A percentile compares a stretch with the other conserved stretches of the same genome.
Evolutionary conservation across 192 early-diverging fungal species (phyloP).

Genomic region (Entrophospora sp.): DNA sequence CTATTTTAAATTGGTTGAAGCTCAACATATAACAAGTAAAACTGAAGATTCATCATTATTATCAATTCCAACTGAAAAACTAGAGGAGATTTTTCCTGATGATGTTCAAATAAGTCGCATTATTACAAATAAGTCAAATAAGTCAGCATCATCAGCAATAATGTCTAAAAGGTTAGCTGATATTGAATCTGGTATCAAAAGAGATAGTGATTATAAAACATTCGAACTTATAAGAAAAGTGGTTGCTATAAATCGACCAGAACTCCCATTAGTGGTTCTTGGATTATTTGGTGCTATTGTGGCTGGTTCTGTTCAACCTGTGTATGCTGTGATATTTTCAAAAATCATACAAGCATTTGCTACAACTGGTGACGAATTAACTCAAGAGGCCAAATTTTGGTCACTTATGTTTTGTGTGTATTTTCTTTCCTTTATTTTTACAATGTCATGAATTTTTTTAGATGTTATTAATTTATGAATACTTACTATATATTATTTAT

Average conservation of each 20-base stretch:
- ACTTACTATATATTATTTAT: not conserved
- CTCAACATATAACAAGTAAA: constrained; percentile 43
- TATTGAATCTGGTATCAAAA: not conserved
- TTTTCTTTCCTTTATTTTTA: not conserved
- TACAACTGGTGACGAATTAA: not conserved
- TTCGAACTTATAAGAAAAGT: constrained; percentile 5
- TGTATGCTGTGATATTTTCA: constrained; percentile 64
- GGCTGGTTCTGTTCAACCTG: constrained; percentile 40
- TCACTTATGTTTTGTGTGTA: constrained; percentile 39
- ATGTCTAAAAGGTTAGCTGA: not conserved
- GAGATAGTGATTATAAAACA: not conserved
- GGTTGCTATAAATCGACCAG: not conserved
- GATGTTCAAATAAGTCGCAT: not conserved
- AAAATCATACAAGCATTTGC: constrained; percentile 22
- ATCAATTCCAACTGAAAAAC: not conserved
- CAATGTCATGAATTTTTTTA: not conserved
- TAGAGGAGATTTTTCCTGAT: not conserved
- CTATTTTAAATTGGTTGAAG: constrained; percentile 47
- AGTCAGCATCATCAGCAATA: not conserved
- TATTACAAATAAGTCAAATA: too few relatives aligned
- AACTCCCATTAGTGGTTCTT: not conserved
- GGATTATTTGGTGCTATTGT: not conserved
- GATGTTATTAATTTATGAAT: not conserved
- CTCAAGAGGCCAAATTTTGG: constrained; percentile 32
- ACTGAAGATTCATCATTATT: not conserved